A percentile compares a stretch with the other conserved stretches of the same genome.
These are phyloP conservation scores for Vigna reflexopilosa DNA, from an alignment of 306 rosid genomes.

Conservation along the genomic window DNA sequence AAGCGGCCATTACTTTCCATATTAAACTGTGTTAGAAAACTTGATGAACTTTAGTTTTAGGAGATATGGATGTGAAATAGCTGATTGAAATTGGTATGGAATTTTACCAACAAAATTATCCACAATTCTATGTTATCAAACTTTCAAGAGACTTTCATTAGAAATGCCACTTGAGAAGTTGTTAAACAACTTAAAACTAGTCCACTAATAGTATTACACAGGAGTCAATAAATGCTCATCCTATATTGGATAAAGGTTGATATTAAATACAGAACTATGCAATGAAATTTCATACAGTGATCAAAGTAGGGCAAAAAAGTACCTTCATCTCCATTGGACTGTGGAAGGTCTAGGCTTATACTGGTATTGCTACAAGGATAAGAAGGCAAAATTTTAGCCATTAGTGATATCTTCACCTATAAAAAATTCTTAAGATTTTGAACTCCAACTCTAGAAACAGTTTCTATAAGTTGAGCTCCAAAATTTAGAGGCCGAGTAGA, in stretches of 20 bases:
- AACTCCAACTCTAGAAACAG: slow-evolving; percentile 35
- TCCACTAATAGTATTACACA: not conserved
- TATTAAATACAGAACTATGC: slow-evolving; percentile 21
- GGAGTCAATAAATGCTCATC: slow-evolving; percentile 2
- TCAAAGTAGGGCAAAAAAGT: not conserved
- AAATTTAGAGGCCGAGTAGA: slow-evolving; percentile 31
- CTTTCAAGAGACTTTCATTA: not conserved
- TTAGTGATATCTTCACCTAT: slow-evolving; percentile 10
- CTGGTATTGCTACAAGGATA: slow-evolving; percentile 64
- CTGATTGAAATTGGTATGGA: not conserved
- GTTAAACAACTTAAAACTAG: slow-evolving; percentile 13
- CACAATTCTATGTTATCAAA: slow-evolving; percentile 7
- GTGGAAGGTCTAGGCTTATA: slow-evolving; percentile 53
- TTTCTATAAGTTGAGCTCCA: slow-evolving; percentile 11
- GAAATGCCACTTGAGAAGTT: slow-evolving; percentile 13
- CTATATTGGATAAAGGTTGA: slow-evolving; percentile 8
- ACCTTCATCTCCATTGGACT: slow-evolving; percentile 53
- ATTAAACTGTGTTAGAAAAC: slow-evolving; percentile 18
- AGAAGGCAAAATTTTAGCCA: slow-evolving; percentile 29
- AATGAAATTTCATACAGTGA: slow-evolving; percentile 34
- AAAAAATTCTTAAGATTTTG: slow-evolving; percentile 7
- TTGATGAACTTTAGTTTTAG: slow-evolving; percentile 13
- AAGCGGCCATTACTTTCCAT: not conserved
- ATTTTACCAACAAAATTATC: slow-evolving; percentile 11
- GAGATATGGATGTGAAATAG: slow-evolving; percentile 1